Percentiles rank a stretch among this genome's conserved stretches.
phyloP scores from a whole-genome alignment of 176 grass and related monocot species.

The Rhipidocladum racemiflorum region DNA sequence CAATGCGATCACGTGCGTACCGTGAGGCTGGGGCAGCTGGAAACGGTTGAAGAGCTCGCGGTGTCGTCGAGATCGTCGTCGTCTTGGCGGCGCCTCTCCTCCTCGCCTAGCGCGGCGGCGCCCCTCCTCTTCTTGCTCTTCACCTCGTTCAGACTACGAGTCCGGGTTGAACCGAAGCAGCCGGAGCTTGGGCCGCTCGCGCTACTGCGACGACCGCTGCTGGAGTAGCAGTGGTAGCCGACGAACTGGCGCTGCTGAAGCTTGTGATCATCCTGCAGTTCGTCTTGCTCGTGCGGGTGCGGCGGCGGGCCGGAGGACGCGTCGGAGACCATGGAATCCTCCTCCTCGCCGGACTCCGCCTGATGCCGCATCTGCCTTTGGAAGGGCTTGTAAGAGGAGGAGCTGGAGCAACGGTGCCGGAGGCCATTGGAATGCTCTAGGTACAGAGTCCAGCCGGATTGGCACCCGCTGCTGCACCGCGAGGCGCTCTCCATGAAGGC shows the following conservation, averaged over 20 bases:
- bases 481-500: constrained; percentile 23
- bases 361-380: not conserved
- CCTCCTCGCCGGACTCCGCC: constrained; percentile 36
- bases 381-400: not conserved
- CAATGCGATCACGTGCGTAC: not conserved
- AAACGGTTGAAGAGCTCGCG: constrained; percentile 25
- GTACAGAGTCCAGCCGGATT: constrained; percentile 87
- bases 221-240: not conserved
- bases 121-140: not conserved
- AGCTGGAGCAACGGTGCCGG: not conserved
- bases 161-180: not conserved
- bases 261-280: not conserved
- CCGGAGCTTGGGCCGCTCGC: not conserved
- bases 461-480: constrained; percentile 75
- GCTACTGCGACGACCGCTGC: not conserved
- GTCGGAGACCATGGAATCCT: constrained; percentile 85
- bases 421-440: constrained; percentile 49
- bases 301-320: constrained; percentile 73
- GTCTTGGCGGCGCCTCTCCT: not conserved
- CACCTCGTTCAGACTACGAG: not conserved
- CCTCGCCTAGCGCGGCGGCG: not conserved
- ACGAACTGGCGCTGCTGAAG: not conserved
- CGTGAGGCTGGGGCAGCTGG: not conserved
- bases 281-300: not conserved
- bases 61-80: constrained; percentile 40